Evolutionary conservation across 2,329 filamentous ascomycete species (phyloP), one percentile per base, ranked within the genome.

Genomic region (Xylaria sp.): DNA sequence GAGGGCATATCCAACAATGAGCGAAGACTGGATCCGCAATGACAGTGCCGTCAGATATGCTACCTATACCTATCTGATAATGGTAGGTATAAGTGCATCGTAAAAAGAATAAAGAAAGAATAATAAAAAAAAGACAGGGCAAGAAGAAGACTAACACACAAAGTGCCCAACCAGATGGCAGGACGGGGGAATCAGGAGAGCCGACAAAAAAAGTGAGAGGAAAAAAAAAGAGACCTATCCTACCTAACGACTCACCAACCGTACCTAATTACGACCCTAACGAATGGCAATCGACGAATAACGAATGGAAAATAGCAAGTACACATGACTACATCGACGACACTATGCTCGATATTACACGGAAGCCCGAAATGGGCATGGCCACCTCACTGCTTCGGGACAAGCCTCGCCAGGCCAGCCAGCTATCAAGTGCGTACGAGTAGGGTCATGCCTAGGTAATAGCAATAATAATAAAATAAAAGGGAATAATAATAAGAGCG

Each of bases 311-410:
- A 30, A 42, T 4, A 42, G 37, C 4, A 42, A 42, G 11, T 42
- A 42, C 8, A 42, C 23, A 56, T 42, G 37, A 42, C 37, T 8
- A 42, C 11, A 13, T 13, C 37, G 11, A 42, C 11, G 37, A 42
- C 37, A 42, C 37, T 42, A 42, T 42, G 9, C 37, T 42, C 37
- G 37, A 42, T 42, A 42, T 42, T 42, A 42, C 37, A 34, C 46
- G 13, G 9, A 30, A 23, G 19, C 44, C 54, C 30, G 11, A 67
- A 66, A 61, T 57, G 54, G 58, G 54, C 58, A 63, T 55, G 65
- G 61, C 65, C 63, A 66, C 66, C 66, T 69, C 61, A 65, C 67
- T 59, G 58, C 47, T 66, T 42, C 64, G 54, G 66, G 66, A 59
- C 61, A 67, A 65, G 57, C 58, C 53, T 42, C 7, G 11, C 37